phyloP scores from a whole-genome alignment of 2,329 filamentous ascomycete species.

The Aspergillus floridensis region DNA sequence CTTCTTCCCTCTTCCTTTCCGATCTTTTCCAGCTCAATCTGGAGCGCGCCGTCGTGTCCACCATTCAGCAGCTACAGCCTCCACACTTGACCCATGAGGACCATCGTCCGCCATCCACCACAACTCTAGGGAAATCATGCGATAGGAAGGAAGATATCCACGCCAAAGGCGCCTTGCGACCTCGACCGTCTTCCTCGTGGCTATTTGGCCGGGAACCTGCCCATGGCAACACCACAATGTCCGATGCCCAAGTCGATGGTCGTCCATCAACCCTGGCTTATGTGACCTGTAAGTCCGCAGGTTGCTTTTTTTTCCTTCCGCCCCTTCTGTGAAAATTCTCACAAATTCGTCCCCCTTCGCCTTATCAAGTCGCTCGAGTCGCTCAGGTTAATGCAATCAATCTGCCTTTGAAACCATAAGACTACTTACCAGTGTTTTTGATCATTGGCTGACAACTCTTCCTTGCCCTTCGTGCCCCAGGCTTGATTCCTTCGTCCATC shows the following conservation, averaged over 20 bases:
- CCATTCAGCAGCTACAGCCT: conserved; percentile 5
- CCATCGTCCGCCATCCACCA: conserved; percentile 16
- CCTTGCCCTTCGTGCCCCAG: conserved; percentile 14
- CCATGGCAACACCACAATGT: conserved; percentile 45
- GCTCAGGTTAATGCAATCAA: not conserved
- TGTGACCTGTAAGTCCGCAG: conserved; percentile 35
- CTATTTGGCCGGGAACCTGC: conserved; percentile 31
- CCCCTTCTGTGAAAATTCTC: not conserved
- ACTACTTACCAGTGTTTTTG: not conserved
- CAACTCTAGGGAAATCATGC: conserved; percentile 37
- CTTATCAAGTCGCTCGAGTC: not conserved
- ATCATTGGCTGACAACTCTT: conserved; percentile 8
- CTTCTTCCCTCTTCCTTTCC: conserved; percentile 1
- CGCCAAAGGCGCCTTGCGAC: conserved; percentile 38
- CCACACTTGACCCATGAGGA: conserved; percentile 19
- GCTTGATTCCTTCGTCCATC: conserved; percentile 25
- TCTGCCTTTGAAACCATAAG: conserved; percentile 1
- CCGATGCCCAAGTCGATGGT: conserved; percentile 39
- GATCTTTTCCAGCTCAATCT: conserved; percentile 16
- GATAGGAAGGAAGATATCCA: conserved; percentile 34
- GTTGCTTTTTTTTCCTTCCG: conserved; percentile 6
- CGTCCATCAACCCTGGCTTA: conserved; percentile 34
- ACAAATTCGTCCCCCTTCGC: conserved; percentile 2
- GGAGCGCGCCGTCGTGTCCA: conserved; percentile 19
- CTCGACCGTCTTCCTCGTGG: conserved; percentile 32